Base-by-base conservation (phyloP, 2,329 filamentous ascomycete genomes). In the Neofusicoccum parvum region DNA sequence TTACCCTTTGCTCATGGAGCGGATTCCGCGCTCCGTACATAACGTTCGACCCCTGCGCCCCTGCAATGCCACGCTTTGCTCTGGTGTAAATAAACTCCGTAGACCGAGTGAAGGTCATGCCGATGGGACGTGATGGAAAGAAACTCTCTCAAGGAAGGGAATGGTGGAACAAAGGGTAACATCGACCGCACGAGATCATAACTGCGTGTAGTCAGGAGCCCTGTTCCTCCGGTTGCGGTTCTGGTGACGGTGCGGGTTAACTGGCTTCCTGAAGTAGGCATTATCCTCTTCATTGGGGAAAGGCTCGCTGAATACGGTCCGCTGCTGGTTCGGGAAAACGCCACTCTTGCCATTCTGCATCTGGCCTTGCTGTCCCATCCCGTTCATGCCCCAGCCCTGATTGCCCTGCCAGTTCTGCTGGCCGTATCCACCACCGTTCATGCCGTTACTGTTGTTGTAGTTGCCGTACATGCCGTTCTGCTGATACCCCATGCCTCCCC, bases 201-300 rank as follows among this genome's bases (percentile, higher is more conserved):
- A 83, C 81, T 96, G 92, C 69, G 92, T 87, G 77, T 95, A 98
- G 80, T 99, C 95, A 75, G 92, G 95, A 11, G 94, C 94, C 64
- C 95, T 86, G 64, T 92, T 88, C 71, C 92, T 85, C 69, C 90
- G 87, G 72, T 92, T 89, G 72, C 91, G 87, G 73, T 93, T 92
- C 77, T 94, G 90, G 75, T 95, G 92, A 59, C 95, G 88, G 75
- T 97, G 92, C 2, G 94, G 94, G 75, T 99, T 99, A 68, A 98
- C 92, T 0, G 95, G 95, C 77, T 97, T 94, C 66, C 95, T 87
- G 77, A 98, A 96, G 80, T 99, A 99, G 6, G 95, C 92, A 67
- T 93, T 92, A 66, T 96, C 93, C 65, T 96, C 92, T 69, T 88
- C 87, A 66, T 85, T 88, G 2, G 85, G 84, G 66, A 83, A 80